phyloP scores from a whole-genome alignment of 2,329 filamentous ascomycete genomes.

The Exophiala sp. region DNA sequence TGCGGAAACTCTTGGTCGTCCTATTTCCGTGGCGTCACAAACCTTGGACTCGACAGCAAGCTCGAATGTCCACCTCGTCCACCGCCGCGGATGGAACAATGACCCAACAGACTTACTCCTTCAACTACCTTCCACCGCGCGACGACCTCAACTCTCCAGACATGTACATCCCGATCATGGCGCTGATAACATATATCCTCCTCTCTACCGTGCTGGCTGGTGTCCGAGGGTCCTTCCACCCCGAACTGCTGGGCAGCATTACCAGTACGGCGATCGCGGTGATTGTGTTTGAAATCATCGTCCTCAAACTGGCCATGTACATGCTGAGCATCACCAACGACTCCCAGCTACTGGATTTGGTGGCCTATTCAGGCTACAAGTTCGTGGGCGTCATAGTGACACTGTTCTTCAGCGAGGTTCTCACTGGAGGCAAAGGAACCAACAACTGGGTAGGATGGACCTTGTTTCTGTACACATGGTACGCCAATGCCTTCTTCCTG shows the following conservation, averaged over 20 bases:
- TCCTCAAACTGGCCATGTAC: constrained; percentile 87
- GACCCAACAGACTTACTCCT: constrained; percentile 50
- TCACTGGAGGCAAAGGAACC: constrained; percentile 72
- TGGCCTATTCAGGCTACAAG: constrained; percentile 97
- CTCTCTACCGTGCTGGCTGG: constrained; percentile 86
- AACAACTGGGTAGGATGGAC: constrained; percentile 84
- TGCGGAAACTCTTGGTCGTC: constrained; percentile 86
- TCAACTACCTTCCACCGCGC: constrained; percentile 74
- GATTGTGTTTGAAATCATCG: constrained; percentile 80
- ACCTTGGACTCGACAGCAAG: constrained; percentile 90
- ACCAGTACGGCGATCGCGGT: constrained; percentile 78
- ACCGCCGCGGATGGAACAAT: constrained; percentile 54
- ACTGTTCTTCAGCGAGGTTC: constrained; percentile 68
- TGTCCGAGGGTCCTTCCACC: constrained; percentile 83
- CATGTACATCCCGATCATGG: constrained; percentile 99
- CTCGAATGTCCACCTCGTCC: constrained; percentile 42
- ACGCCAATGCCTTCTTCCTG: constrained; percentile 91
- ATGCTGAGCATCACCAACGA: constrained; percentile 90
- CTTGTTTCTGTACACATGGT: constrained; percentile 84
- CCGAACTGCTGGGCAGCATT: constrained; percentile 84
- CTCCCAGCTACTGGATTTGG: constrained; percentile 83
- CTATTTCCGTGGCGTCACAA: constrained; percentile 97
- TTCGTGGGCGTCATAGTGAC: constrained; percentile 95
- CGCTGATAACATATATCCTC: constrained; percentile 93
- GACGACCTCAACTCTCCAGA: constrained; percentile 97